phyloP scores from a whole-genome alignment of 768 basidiomycete species.

The Naematelia aurantialba region DNA sequence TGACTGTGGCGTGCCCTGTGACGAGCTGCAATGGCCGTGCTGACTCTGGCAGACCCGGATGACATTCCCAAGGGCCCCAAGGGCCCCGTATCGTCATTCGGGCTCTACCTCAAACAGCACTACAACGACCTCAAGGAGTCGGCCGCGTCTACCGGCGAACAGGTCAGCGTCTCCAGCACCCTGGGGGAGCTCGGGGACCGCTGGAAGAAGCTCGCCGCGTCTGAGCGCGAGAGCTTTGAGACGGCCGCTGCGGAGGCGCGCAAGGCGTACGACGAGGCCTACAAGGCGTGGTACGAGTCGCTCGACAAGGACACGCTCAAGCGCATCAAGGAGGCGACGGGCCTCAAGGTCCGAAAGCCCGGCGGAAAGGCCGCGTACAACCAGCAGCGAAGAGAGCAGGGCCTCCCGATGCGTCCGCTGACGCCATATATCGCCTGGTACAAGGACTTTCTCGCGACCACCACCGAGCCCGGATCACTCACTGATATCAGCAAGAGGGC shows the following conservation, averaged over 20 bases:
- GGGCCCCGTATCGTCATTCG: conserved; percentile 22
- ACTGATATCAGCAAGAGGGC: conserved; percentile 19
- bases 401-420: conserved; percentile 30
- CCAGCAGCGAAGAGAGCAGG: conserved; percentile 11
- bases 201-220: conserved; percentile 21
- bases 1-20: neutral
- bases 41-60: conserved; percentile 18
- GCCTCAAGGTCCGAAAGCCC: conserved; percentile 28
- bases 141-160: conserved; percentile 12
- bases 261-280: conserved; percentile 21
- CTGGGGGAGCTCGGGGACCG: conserved; percentile 14
- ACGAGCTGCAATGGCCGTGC: neutral
- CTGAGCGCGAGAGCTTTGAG: conserved; percentile 16
- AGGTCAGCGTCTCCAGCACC: conserved; percentile 15
- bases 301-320: conserved; percentile 18
- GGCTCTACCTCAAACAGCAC: conserved; percentile 34
- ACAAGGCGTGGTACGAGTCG: conserved; percentile 24
- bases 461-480: conserved; percentile 2
- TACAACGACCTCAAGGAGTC: conserved; percentile 15
- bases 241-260: conserved; percentile 10
- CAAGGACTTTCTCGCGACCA: conserved; percentile 15
- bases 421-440: conserved; percentile 31
- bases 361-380: conserved; percentile 26
- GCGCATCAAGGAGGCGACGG: conserved; percentile 24
- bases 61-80: conserved; percentile 24